A percentile compares a stretch with the other conserved stretches of the same genome.
These are phyloP conservation scores for Rubia occidens DNA, from an alignment of 305 asterid genomes.

Conservation along the genomic window DNA sequence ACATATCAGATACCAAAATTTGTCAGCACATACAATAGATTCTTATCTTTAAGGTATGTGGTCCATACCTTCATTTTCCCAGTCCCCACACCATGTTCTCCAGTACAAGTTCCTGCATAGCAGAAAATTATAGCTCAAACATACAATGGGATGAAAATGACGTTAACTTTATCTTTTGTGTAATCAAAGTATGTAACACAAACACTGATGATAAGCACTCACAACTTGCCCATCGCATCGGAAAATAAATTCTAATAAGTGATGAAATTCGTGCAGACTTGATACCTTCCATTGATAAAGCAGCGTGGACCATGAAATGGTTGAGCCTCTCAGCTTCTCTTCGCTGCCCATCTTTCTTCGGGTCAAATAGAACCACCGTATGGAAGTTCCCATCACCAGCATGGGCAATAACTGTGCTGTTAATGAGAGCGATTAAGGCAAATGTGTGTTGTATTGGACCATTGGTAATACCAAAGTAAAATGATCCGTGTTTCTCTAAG, in stretches of 20 bases:
- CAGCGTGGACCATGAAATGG: conserved; percentile 79
- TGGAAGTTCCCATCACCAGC: conserved; percentile 99
- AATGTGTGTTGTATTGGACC: background rate
- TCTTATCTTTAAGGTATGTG: background rate
- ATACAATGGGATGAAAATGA: background rate
- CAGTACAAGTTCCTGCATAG: conserved; percentile 83
- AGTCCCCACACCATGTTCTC: conserved; percentile 98
- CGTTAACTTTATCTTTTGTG: too few species aligned
- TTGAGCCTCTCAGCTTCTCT: conserved; percentile 89
- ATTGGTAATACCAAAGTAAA: background rate
- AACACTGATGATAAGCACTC: background rate
- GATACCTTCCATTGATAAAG: conserved; percentile 89
- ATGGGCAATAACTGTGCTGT: conserved; percentile 94
- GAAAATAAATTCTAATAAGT: too few species aligned
- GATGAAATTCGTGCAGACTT: background rate
- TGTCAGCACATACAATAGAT: conserved; percentile 1
- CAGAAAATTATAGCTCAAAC: conserved; percentile 12
- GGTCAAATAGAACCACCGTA: conserved; percentile 67
- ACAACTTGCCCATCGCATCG: background rate
- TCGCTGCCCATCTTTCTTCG: conserved; percentile 50
- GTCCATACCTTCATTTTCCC: conserved; percentile 86
- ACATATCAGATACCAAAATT: background rate
- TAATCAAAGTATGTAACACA: background rate
- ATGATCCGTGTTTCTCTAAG: conserved; percentile 2
- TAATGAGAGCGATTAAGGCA: conserved; percentile 5